Base-by-base conservation (phyloP, 2,329 filamentous ascomycete genomes). In the Pseudogymnoascus sp. region DNA sequence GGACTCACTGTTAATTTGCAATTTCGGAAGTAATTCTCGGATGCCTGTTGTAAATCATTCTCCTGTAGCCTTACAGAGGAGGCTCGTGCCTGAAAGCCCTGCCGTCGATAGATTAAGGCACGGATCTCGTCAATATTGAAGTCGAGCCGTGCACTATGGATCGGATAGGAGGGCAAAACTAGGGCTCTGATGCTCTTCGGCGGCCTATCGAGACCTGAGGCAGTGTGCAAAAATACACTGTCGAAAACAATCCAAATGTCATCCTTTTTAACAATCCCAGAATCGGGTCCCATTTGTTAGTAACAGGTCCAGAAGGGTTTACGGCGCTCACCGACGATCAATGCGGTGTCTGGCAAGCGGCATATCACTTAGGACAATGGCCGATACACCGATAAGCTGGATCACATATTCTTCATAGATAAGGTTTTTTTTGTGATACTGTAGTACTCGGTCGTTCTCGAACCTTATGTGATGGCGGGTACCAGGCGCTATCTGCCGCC, bases 41-140 rank as follows among this genome's bases (percentile, higher is more conserved):
- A 56, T 56, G 50, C 50, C 50, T 56, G 50, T 56, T 56, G 50
- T 12, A 31, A 56, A 56, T 56, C 50, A 56, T 16, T 31, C 7
- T 53, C 8, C 14, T 18, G 28, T 56, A 56, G 50, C 50, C 50
- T 56, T 56, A 12, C n/a, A 18, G 12, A 34, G 8, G 28, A 12
- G 21, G 50, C n/a, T 53, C 50, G 50, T 56, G 50, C 16, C 28
- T n/a, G 11, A n/a, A 50, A 34, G 25, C 25, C 50, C 3, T 56
- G 25, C 10, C n/a, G 28, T 56, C 28, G 50, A 56, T 56, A 56
- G 25, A 56, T 56, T 34, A 56, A 56, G 50, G 50, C 50, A 56
- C 50, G n/a, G 50, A 34, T 34, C 21, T 4, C n/a, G 25, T 56
- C 16, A 34, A 56, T 34, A 56, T 56, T 34, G 50, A 34, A 31